Base-by-base conservation (phyloP, 495 filamentous ascomycete genomes). In the Neurospora cerealis region DNA sequence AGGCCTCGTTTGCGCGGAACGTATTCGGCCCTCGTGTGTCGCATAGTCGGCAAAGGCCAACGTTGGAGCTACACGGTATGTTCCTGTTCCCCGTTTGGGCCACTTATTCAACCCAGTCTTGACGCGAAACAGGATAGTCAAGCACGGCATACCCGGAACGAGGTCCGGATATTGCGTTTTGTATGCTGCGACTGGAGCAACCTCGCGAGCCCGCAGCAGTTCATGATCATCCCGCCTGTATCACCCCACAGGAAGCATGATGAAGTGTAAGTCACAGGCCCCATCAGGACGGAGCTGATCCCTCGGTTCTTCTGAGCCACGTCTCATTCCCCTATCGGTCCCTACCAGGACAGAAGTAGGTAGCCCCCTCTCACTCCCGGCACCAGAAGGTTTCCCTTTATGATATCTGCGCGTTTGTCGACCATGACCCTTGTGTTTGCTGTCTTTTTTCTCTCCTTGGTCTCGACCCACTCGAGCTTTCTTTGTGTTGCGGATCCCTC, bases 181-280 rank as follows among this genome's bases (percentile, higher is more conserved):
- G 69, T 38, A 70, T 60, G 28, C 69, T 71, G 48, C 46, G 69
- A 73, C 70, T 36, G 42, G 24, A 41, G 38, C 69, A 71, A 70
- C 66, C 40, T 76, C 70, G 69, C 72, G 69, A 74, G 54, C 34
- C 69, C 74, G 46, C 73, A 73, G 44, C 39, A 41, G 42, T 69
- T 71, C 72, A 70, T 74, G 70, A 72, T 73, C 44, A 72, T 73
- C 69, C 60, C 73, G 73, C 75, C 70, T 73, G 72, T 72, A 74
- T 75, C 76, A 78, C 79, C 73, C 73, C 76, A 78, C 77, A 74
- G 70, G 69, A 79, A 75, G 73, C 75, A 78, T 71, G 75, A 69
- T 75, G 76, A 79, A 19, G 77, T 79, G 77, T 74, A 80, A 78
- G 75, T 79, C 74, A 78, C 75, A 60, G 77, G 74, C 77, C 75